Percentiles rank a stretch among this genome's conserved stretches.
These are phyloP conservation scores for Aspergillus egyptiacus DNA, from an alignment of 495 filamentous ascomycete genomes.

Conservation along the genomic window DNA sequence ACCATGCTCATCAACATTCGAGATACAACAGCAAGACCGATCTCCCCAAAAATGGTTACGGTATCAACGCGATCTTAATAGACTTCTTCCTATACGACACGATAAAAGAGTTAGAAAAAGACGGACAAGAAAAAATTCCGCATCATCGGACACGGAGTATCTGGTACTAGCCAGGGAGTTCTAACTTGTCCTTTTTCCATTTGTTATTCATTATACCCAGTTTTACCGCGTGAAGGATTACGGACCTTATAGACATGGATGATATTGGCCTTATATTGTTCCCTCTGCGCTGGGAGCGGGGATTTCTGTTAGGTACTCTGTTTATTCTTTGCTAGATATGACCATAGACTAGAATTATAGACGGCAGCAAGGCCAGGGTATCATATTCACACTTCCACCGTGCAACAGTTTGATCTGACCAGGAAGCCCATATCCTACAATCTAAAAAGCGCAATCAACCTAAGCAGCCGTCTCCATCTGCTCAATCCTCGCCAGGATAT, in stretches of 20 bases:
- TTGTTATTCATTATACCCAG: constrained; percentile 8
- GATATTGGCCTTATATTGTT: neutral
- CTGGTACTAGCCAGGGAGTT: constrained; percentile 76
- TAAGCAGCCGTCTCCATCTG: constrained; percentile 17
- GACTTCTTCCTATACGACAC: constrained; percentile 97
- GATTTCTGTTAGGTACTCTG: neutral
- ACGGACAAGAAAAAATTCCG: constrained; percentile 58
- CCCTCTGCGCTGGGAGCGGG: constrained; percentile 11
- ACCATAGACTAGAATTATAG: neutral
- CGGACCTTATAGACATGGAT: constrained; percentile 9
- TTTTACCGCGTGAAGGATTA: neutral
- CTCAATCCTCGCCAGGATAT: constrained; percentile 46
- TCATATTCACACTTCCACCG: constrained; percentile 1
- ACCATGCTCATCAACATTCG: constrained; percentile 12
- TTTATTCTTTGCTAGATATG: neutral
- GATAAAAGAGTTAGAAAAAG: constrained; percentile 71
- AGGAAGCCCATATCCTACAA: too few species aligned
- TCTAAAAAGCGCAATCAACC: neutral
- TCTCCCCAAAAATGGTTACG: constrained; percentile 18
- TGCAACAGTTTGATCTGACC: neutral
- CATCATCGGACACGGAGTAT: constrained; percentile 93
- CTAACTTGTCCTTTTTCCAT: neutral
- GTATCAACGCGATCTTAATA: constrained; percentile 83
- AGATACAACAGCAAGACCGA: constrained; percentile 9
- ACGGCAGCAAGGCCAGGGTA: constrained; percentile 7